phyloP scores from a whole-genome alignment of 2,329 filamentous ascomycete species.

The Emmonsiellopsis sp. region DNA sequence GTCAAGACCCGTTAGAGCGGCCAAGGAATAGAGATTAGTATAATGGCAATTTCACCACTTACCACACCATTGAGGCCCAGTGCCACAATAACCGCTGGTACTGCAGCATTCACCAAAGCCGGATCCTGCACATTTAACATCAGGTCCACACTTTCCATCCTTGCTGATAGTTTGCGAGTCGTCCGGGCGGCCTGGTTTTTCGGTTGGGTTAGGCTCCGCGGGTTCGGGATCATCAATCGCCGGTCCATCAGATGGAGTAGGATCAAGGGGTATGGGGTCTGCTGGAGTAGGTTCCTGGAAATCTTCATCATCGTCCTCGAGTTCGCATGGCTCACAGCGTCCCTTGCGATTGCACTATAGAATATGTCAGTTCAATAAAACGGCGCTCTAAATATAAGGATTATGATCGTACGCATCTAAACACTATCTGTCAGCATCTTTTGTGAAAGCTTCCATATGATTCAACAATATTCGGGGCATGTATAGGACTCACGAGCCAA shows the following conservation, averaged over 20 bases:
- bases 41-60: too few relatives aligned
- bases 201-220: background rate
- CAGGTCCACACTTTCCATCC: background rate
- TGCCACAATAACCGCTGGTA: background rate
- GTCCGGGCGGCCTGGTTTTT: background rate
- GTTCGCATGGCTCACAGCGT: background rate
- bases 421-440: background rate
- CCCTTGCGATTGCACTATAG: background rate
- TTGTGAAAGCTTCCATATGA: background rate
- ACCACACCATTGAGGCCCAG: background rate
- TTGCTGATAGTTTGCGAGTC: background rate
- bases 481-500: constrained; percentile 9
- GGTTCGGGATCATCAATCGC: background rate
- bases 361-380: background rate
- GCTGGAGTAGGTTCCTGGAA: background rate
- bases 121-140: background rate
- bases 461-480: background rate
- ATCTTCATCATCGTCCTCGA: background rate
- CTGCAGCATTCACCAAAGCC: background rate
- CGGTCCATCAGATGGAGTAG: background rate
- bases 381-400: too few relatives aligned
- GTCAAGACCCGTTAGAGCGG: too few relatives aligned
- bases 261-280: background rate
- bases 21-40: too few relatives aligned
- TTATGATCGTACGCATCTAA: constrained; percentile 3